Evolutionary conservation across 495 filamentous ascomycete genomes (phyloP), one percentile per base, ranked within the genome.

Genomic region (Margaritispora aquatica): DNA sequence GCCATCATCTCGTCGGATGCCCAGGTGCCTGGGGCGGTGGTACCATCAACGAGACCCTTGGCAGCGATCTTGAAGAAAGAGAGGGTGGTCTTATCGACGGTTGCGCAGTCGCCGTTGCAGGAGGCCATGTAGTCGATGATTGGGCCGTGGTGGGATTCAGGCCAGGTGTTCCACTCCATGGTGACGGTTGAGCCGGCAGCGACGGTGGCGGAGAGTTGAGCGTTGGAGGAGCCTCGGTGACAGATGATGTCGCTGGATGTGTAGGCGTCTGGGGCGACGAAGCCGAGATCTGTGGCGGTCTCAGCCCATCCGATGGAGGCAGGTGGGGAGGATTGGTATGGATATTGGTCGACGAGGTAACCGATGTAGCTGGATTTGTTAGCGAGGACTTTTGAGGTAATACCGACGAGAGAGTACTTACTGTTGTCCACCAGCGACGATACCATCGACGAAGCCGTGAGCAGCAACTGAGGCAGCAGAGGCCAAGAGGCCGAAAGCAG

Each of bases 41-140:
- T 68, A 49, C 73, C 77, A 65, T 75, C 68, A 63, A 84, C 71
- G 46, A 88, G 75, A 63, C 88, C 88, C 9, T 69, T 71, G 60
- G 84, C 77, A 60, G 78, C 80, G 63, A 92, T 88, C 83, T 91
- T 91, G 80, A 91, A 87, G 71, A 84, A 92, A 57, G 84, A 68
- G 38, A 92, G 80, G 73, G 85, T 83, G 72, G 86, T 78, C 23
- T 61, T 61, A 47, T 56, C 53, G 7, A 52, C 59, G 7, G 68
- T 76, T 47, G 79, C 74, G 76, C 87, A 93, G 48, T 54, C 60
- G 1, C 51, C 55, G 17, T 51, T 51, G 41, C 60, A 63, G 9
- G 31, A 27, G 22, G 60, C 60, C 4, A 63, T 7, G 72, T 90
- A 92, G 44, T 48, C 41, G 57, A 90, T 82, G 68, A 88, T 83